phyloP scores from a whole-genome alignment of 306 rosid species.

The Sicyos baderoa region DNA sequence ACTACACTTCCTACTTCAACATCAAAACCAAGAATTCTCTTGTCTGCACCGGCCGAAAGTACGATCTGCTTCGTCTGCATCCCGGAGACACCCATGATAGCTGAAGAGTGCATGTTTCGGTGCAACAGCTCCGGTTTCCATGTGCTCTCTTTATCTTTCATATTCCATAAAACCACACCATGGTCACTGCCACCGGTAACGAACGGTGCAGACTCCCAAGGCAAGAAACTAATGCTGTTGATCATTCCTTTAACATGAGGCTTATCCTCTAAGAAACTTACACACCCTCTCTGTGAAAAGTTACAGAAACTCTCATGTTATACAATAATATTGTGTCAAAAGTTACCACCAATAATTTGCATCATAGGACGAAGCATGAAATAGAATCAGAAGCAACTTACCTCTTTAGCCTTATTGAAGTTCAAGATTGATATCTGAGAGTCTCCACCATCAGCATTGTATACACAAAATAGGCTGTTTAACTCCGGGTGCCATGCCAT shows the following conservation, averaged over 20 bases:
- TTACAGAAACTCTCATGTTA: neutral
- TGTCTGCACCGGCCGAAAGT: slow-evolving; percentile 89
- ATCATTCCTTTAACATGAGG: slow-evolving; percentile 87
- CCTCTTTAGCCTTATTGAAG: slow-evolving; percentile 54
- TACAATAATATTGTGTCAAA: too few species aligned
- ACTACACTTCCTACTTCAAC: slow-evolving; percentile 48
- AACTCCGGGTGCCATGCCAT: slow-evolving; percentile 86
- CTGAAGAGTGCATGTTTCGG: slow-evolving; percentile 69
- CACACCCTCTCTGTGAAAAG: slow-evolving; percentile 52
- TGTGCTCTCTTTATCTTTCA: slow-evolving; percentile 40
- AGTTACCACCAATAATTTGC: too few species aligned
- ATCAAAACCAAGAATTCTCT: slow-evolving; percentile 68
- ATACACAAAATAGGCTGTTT: slow-evolving; percentile 55
- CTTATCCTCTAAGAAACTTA: slow-evolving; percentile 61
- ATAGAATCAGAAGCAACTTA: slow-evolving; percentile 26
- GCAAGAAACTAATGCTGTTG: slow-evolving; percentile 66
- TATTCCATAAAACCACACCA: slow-evolving; percentile 75
- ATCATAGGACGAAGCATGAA: too few species aligned
- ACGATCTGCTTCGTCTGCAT: slow-evolving; percentile 69
- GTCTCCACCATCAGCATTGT: slow-evolving; percentile 79
- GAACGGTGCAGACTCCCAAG: slow-evolving; percentile 67
- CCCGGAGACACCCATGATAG: slow-evolving; percentile 98
- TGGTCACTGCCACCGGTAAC: slow-evolving; percentile 92
- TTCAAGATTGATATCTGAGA: slow-evolving; percentile 68
- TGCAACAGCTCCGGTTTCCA: slow-evolving; percentile 91